Evolutionary conservation across 2,329 filamentous ascomycete species (phyloP).

Genomic region (Diaporthe batatas): DNA sequence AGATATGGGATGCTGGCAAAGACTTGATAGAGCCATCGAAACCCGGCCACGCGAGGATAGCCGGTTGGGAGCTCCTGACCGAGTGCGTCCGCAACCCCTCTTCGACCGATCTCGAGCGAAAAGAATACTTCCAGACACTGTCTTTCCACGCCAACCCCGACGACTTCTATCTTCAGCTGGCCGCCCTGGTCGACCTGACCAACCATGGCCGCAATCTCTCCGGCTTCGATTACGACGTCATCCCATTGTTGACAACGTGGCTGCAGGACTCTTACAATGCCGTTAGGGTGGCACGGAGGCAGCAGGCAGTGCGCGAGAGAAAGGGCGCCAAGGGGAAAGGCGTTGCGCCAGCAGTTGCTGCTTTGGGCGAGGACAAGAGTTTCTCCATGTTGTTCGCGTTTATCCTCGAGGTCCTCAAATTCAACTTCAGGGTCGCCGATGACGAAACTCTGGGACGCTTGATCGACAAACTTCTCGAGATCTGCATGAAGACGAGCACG

Average conservation of each 20-base stretch:
- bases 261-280: constrained; percentile 68
- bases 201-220: constrained; percentile 72
- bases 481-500: constrained; percentile 76
- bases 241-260: constrained; percentile 74
- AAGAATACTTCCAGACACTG: constrained; percentile 75
- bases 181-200: constrained; percentile 72
- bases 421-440: constrained; percentile 77
- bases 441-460: constrained; percentile 72
- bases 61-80: constrained; percentile 75
- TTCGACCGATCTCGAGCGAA: constrained; percentile 75
- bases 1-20: constrained; percentile 76
- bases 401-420: constrained; percentile 78
- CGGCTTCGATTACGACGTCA: constrained; percentile 76
- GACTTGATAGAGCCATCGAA: constrained; percentile 73
- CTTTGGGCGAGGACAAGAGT: constrained; percentile 69
- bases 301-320: constrained; percentile 57
- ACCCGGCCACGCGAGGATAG: constrained; percentile 64
- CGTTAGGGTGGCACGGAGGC: constrained; percentile 65
- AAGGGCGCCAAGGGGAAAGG: constrained; percentile 57
- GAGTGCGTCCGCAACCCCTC: constrained; percentile 74
- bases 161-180: constrained; percentile 77
- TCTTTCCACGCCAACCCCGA: constrained; percentile 68
- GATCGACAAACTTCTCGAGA: constrained; percentile 72
- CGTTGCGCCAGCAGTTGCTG: constrained; percentile 43
- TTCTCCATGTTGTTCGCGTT: constrained; percentile 75